phyloP scores from a whole-genome alignment of 306 rosid species.

The Styphnolobium japonicum region DNA sequence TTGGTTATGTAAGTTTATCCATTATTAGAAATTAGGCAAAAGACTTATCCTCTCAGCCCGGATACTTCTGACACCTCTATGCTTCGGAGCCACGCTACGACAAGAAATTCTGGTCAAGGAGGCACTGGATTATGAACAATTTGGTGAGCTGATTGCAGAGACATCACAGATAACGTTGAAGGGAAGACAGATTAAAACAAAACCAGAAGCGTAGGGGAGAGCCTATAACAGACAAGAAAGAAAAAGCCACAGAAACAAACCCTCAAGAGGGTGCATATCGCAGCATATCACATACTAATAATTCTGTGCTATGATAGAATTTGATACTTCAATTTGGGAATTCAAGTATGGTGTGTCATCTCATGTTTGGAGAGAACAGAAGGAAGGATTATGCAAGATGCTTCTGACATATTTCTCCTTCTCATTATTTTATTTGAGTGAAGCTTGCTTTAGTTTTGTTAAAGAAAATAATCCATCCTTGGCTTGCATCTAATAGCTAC shows the following conservation, averaged over 20 bases:
- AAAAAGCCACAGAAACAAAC: constrained; percentile 16
- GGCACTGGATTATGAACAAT: constrained; percentile 34
- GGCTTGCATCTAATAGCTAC: background rate
- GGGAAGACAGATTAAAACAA: constrained; percentile 28
- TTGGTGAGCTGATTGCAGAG: constrained; percentile 28
- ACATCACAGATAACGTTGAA: constrained; percentile 16
- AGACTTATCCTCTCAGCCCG: constrained; percentile 14
- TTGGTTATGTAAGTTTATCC: constrained; percentile 28
- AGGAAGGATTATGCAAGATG: background rate
- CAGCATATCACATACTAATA: constrained; percentile 35
- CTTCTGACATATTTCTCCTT: background rate
- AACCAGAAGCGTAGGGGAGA: constrained; percentile 23
- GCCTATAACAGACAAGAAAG: constrained; percentile 27
- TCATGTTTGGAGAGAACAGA: constrained; percentile 6
- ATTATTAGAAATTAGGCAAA: constrained; percentile 17
- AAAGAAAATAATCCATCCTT: background rate
- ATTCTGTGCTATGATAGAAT: constrained; percentile 23
- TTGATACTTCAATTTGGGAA: background rate
- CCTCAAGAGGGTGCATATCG: constrained; percentile 47
- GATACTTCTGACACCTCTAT: constrained; percentile 17
- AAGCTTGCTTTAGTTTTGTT: background rate
- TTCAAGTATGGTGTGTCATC: background rate
- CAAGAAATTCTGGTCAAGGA: constrained; percentile 42
- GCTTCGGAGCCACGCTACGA: constrained; percentile 16
- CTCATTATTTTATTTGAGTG: background rate